phyloP scores from a whole-genome alignment of 495 filamentous ascomycete species.

The Usnea hakonensis region DNA sequence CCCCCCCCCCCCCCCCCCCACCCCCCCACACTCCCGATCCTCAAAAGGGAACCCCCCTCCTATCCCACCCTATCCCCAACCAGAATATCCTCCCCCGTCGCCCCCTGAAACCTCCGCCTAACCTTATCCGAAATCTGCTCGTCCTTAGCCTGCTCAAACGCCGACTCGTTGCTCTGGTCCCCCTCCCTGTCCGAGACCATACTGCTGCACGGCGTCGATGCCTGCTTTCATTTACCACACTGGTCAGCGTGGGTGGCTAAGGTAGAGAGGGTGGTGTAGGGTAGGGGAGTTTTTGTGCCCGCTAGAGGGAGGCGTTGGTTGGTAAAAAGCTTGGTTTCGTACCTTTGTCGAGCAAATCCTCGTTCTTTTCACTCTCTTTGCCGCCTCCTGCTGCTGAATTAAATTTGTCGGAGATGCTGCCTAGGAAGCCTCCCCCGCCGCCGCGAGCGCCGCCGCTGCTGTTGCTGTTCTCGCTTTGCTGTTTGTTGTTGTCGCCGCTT shows the following conservation, averaged over 20 bases:
- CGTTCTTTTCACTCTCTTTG: slow-evolving; percentile 58
- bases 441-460: slow-evolving; percentile 6
- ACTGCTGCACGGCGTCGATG: slow-evolving; percentile 60
- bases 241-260: too few species aligned
- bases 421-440: slow-evolving; percentile 39
- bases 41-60: too few species aligned
- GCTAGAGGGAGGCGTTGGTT: too few species aligned
- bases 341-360: slow-evolving; percentile 61
- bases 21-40: too few species aligned
- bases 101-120: slow-evolving; percentile 44
- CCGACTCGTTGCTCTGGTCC: slow-evolving; percentile 60
- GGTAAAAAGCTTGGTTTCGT: background rate
- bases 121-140: slow-evolving; percentile 58
- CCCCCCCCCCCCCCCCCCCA: too few species aligned
- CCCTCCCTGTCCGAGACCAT: slow-evolving; percentile 59
- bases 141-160: slow-evolving; percentile 67
- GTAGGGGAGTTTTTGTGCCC: too few species aligned
- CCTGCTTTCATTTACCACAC: too few species aligned
- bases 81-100: slow-evolving; percentile 50
- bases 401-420: slow-evolving; percentile 46
- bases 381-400: slow-evolving; percentile 58
- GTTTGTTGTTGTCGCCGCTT: slow-evolving; percentile 18
- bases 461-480: slow-evolving; percentile 14
- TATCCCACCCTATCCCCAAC: slow-evolving; percentile 59
- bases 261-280: too few species aligned